phyloP scores from a whole-genome alignment of 1,139 yeast species.

The Lodderomyces pseudojiufengensis region DNA sequence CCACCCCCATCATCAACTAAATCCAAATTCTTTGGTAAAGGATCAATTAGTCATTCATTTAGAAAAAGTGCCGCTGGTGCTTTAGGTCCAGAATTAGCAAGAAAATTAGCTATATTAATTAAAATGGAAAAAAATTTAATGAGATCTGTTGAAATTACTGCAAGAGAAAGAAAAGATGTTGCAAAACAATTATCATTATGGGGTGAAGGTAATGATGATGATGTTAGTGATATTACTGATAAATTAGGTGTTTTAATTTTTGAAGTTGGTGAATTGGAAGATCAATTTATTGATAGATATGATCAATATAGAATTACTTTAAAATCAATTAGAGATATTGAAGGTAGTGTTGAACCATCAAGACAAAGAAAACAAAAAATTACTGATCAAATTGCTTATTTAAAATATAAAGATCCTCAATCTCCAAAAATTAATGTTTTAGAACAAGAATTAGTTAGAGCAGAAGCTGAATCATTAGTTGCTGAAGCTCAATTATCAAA shows the following conservation, averaged over 20 bases:
- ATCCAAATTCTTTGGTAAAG: conserved; percentile 69
- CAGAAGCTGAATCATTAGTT: conserved; percentile 85
- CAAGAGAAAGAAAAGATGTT: conserved; percentile 75
- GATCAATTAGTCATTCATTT: conserved; percentile 61
- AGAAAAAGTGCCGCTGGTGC: conserved; percentile 72
- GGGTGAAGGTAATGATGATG: conserved; percentile 86
- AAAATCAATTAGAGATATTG: conserved; percentile 78
- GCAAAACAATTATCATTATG: conserved; percentile 80
- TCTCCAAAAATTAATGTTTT: conserved; percentile 76
- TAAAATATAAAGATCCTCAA: conserved; percentile 81
- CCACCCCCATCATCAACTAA: conserved; percentile 73
- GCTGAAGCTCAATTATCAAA: conserved; percentile 89
- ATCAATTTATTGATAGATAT: conserved; percentile 80
- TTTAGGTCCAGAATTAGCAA: conserved; percentile 73
- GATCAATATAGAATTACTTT: conserved; percentile 83
- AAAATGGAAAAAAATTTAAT: conserved; percentile 80
- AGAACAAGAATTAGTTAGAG: conserved; percentile 86
- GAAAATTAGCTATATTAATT: conserved; percentile 71
- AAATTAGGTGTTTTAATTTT: conserved; percentile 78
- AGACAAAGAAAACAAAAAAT: conserved; percentile 84
- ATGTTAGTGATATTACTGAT: conserved; percentile 80
- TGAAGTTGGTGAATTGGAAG: conserved; percentile 85
- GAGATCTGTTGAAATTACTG: conserved; percentile 75
- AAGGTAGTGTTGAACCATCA: conserved; percentile 83
- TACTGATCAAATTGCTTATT: conserved; percentile 78